Conservation (phyloP, 2,329 filamentous ascomycete genomes). For the Hypoxylon sp. region DNA sequence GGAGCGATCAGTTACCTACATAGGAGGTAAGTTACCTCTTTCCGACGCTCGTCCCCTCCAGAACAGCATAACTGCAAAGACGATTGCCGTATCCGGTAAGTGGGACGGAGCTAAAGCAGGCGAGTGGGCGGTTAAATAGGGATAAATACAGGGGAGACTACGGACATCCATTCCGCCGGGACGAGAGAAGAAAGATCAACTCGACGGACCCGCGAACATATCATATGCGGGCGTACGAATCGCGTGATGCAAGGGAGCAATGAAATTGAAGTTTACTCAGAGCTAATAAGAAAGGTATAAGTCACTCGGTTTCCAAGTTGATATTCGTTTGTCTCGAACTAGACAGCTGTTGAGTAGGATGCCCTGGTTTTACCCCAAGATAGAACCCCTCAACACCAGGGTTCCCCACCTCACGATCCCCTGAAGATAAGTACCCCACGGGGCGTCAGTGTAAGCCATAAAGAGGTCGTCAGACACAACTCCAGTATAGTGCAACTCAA, state of each 20-base stretch:
- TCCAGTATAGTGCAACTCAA: neutral
- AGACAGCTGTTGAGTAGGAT: neutral
- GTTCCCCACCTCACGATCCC: slow-evolving; percentile 48
- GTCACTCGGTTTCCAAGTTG: neutral
- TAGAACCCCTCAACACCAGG: slow-evolving; percentile 48
- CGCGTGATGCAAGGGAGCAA: slow-evolving; percentile 15
- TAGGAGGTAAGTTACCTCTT: too few species aligned
- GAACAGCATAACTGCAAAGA: slow-evolving; percentile 1
- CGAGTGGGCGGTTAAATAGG: slow-evolving; percentile 56
- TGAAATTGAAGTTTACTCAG: neutral
- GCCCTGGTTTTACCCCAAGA: neutral
- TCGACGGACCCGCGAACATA: neutral
- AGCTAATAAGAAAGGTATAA: slow-evolving; percentile 10
- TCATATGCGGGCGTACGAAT: slow-evolving; percentile 9
- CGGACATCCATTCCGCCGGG: slow-evolving; percentile 48
- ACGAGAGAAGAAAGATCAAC: slow-evolving; percentile 33
- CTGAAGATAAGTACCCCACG: slow-evolving; percentile 23
- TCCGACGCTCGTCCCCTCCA: neutral
- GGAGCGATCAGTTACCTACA: neutral
- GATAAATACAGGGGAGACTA: slow-evolving; percentile 53
- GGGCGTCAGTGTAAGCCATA: slow-evolving; percentile 4
- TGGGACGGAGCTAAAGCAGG: slow-evolving; percentile 34
- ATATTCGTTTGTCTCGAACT: neutral
- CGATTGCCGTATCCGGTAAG: slow-evolving; percentile 12
- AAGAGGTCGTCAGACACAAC: neutral